phyloP scores from a whole-genome alignment of 2,329 filamentous ascomycete genomes.

The Aspergillus vadensis region DNA sequence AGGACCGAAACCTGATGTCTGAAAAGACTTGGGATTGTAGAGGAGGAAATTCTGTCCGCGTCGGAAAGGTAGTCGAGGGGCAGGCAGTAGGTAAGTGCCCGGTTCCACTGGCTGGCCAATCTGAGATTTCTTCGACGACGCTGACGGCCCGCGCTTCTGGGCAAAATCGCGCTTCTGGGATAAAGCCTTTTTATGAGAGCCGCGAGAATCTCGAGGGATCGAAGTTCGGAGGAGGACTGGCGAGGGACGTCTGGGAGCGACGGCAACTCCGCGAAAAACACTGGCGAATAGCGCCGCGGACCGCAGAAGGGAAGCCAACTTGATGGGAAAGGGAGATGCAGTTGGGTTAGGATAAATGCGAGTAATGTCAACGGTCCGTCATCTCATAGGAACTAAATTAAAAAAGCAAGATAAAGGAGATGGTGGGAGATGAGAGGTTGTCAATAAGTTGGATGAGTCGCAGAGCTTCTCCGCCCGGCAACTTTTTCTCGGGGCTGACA shows the following conservation, averaged over 20 bases:
- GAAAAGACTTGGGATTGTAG: slow-evolving; percentile 23
- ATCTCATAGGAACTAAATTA: neutral
- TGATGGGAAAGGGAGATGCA: slow-evolving; percentile 24
- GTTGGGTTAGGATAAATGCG: neutral
- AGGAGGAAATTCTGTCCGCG: slow-evolving; percentile 24
- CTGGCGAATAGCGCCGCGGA: slow-evolving; percentile 33
- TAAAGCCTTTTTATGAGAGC: neutral
- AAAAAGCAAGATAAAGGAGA: neutral
- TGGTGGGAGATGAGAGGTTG: neutral
- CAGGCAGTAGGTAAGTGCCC: slow-evolving; percentile 17
- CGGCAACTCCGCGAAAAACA: slow-evolving; percentile 27
- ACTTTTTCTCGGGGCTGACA: neutral
- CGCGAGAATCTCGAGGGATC: neutral
- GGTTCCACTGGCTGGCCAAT: slow-evolving; percentile 5
- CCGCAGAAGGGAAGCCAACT: slow-evolving; percentile 39
- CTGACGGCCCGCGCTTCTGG: neutral
- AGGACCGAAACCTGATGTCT: slow-evolving; percentile 19
- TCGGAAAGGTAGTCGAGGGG: slow-evolving; percentile 10
- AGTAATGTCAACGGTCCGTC: neutral
- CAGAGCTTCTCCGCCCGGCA: neutral
- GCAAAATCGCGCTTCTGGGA: neutral
- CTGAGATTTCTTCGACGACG: neutral
- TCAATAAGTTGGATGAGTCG: neutral
- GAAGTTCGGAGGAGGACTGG: slow-evolving; percentile 4
- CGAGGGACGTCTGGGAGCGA: slow-evolving; percentile 8